phyloP scores from a whole-genome alignment of 805 yeast species.

The Candida jianshihensis region DNA sequence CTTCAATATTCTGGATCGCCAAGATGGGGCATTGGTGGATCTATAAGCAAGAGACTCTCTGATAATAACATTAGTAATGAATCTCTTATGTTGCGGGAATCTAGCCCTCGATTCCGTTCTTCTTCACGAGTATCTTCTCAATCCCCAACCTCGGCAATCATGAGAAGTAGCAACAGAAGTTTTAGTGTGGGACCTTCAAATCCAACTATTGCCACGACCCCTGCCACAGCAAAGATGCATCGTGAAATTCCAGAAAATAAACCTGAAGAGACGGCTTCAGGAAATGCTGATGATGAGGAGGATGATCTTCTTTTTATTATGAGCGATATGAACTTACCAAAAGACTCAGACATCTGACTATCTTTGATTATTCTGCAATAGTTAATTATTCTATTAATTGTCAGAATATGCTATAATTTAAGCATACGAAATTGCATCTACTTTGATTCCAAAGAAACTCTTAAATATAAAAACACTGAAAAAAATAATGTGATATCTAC shows the following conservation, averaged over 20 bases:
- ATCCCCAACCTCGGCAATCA: constrained; percentile 8
- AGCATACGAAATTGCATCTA: too few species aligned
- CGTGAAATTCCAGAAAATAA: constrained; percentile 5
- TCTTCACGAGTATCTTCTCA: constrained; percentile 3
- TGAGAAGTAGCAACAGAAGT: constrained; percentile 8
- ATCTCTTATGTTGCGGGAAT: constrained; percentile 10
- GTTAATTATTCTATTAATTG: too few species aligned
- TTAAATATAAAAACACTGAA: too few species aligned
- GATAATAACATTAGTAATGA: constrained; percentile 19
- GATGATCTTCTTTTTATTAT: constrained; percentile 63
- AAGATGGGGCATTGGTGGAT: constrained; percentile 22
- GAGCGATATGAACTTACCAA: constrained; percentile 63
- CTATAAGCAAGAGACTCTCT: constrained; percentile 26
- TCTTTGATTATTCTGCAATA: too few species aligned
- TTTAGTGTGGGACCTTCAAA: constrained; percentile 24
- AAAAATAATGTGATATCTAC: too few species aligned
- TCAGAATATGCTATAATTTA: too few species aligned
- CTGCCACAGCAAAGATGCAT: constrained; percentile 25
- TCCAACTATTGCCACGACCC: constrained; percentile 25
- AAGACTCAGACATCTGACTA: constrained; percentile 2
- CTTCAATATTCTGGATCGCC: constrained; percentile 27
- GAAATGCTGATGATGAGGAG: constrained; percentile 41
- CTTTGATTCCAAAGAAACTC: too few species aligned
- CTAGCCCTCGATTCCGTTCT: neutral
- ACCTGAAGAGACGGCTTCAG: neutral